phyloP scores from a whole-genome alignment of 2,329 filamentous ascomycete species.

The Phialemonium atrogriseum region DNA sequence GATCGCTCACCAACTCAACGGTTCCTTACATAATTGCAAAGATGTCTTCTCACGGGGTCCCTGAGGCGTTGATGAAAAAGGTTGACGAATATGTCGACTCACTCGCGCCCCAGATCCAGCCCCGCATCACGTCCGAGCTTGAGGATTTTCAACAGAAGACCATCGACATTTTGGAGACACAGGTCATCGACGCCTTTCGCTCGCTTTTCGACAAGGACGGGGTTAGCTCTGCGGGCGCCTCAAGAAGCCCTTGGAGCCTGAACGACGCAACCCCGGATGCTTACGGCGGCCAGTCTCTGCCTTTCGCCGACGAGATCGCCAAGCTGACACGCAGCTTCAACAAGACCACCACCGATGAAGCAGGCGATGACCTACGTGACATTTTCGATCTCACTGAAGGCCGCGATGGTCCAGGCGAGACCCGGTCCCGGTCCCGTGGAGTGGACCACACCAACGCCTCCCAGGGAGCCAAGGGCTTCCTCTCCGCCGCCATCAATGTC shows the following conservation, averaged over 20 bases:
- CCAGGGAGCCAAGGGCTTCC: slow-evolving; percentile 24
- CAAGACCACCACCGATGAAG: slow-evolving; percentile 30
- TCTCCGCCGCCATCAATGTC: slow-evolving; percentile 30
- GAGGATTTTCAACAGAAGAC: slow-evolving; percentile 34
- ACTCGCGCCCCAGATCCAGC: slow-evolving; percentile 35
- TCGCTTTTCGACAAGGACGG: slow-evolving; percentile 31
- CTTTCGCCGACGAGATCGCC: slow-evolving; percentile 37
- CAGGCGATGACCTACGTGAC: slow-evolving; percentile 31
- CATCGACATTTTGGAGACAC: slow-evolving; percentile 34
- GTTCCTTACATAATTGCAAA: no score
- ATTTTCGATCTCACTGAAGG: slow-evolving; percentile 35
- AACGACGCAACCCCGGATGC: slow-evolving; percentile 27
- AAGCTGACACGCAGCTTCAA: slow-evolving; percentile 30
- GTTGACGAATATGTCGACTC: slow-evolving; percentile 39
- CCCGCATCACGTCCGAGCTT: slow-evolving; percentile 34
- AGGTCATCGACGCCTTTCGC: slow-evolving; percentile 35
- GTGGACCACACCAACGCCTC: slow-evolving; percentile 14
- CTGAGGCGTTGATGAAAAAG: slow-evolving; percentile 33
- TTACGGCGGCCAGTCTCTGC: slow-evolving; percentile 31
- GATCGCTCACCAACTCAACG: no score
- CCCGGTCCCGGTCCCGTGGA: slow-evolving; percentile 20
- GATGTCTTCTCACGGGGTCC: slow-evolving; percentile 30
- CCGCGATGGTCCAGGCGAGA: slow-evolving; percentile 5
- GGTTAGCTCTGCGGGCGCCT: slow-evolving; percentile 7
- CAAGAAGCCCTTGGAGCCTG: slow-evolving; percentile 19